A percentile compares a stretch with the other conserved stretches of the same genome.
Evolutionary conservation across 2,329 filamentous ascomycete species (phyloP).

Genomic region (Ophiostoma sp.): DNA sequence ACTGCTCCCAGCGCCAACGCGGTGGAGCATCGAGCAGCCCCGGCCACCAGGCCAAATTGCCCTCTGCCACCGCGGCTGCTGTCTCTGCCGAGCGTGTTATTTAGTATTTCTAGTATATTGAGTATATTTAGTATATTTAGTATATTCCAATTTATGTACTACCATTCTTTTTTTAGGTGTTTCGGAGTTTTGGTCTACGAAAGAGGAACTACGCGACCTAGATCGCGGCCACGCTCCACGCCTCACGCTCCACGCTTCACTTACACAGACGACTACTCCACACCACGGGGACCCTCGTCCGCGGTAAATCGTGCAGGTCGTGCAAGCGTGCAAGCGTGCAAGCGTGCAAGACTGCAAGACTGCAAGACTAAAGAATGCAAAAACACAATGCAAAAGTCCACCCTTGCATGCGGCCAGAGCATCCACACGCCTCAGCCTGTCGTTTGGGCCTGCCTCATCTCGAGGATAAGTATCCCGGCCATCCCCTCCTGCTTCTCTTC

Average conservation of each 20-base stretch:
- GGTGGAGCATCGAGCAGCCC: neutral
- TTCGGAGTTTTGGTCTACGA: neutral
- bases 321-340: neutral
- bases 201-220: conserved; percentile 6
- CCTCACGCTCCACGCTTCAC: neutral
- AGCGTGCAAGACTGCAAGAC: neutral
- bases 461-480: conserved; percentile 26
- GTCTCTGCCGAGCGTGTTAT: neutral
- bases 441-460: conserved; percentile 21
- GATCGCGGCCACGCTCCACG: conserved; percentile 13
- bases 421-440: conserved; percentile 23
- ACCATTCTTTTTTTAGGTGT: neutral
- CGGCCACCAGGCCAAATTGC: neutral
- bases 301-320: neutral
- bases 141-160: neutral
- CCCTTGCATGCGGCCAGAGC: conserved; percentile 6
- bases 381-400: neutral
- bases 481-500: conserved; percentile 11
- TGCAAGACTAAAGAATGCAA: neutral
- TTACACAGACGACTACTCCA: conserved; percentile 1
- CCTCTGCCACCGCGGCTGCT: neutral
- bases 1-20: neutral
- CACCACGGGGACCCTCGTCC: conserved; percentile 2
- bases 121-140: neutral
- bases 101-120: neutral